phyloP scores from a whole-genome alignment of 805 yeast genomes.

The Sungouiella thailandica region DNA sequence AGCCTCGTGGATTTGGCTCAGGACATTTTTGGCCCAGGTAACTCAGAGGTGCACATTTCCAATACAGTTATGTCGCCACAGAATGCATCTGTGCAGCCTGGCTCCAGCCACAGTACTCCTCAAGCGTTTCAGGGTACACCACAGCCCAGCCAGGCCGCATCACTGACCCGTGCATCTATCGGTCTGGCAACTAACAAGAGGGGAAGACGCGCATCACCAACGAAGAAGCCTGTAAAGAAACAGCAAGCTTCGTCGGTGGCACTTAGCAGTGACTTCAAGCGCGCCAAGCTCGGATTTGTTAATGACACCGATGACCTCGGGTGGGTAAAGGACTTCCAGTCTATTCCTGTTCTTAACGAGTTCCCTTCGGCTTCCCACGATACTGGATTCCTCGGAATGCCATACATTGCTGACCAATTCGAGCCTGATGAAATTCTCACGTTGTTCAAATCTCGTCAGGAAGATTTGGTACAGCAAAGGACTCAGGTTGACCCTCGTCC shows the following conservation, averaged over 20 bases:
- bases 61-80: neutral
- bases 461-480: conserved; percentile 54
- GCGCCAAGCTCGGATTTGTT: conserved; percentile 9
- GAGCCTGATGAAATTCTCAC: conserved; percentile 48
- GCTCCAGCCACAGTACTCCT: no score
- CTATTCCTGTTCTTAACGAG: conserved; percentile 58
- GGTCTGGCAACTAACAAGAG: neutral
- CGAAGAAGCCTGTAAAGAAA: neutral
- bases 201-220: neutral
- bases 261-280: conserved; percentile 2
- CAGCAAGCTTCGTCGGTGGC: neutral
- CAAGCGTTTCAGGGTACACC: neutral
- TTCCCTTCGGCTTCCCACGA: conserved; percentile 50
- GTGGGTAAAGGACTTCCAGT: conserved; percentile 69
- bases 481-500: conserved; percentile 4
- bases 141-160: neutral
- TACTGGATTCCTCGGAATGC: conserved; percentile 46
- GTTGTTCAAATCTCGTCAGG: conserved; percentile 60
- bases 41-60: neutral
- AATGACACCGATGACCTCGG: conserved; percentile 35
- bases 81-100: no score
- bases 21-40: conserved; percentile 3
- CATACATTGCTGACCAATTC: conserved; percentile 18
- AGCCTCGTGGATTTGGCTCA: conserved; percentile 8
- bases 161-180: neutral